These are phyloP conservation scores for Vicia villosa DNA, from an alignment of 306 rosid species.

Conservation along the genomic window DNA sequence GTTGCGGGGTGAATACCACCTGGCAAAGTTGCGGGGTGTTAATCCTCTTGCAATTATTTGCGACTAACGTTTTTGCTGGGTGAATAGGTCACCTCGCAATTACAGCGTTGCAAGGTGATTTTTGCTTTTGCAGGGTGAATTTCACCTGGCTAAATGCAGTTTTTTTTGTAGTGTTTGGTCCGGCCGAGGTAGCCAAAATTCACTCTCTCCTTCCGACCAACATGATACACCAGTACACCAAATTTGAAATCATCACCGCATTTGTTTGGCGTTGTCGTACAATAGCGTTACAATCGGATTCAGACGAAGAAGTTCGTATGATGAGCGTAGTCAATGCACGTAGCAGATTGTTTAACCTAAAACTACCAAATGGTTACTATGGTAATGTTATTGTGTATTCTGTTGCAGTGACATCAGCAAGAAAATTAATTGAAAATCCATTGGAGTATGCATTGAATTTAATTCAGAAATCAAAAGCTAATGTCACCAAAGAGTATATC, in stretches of 20 bases:
- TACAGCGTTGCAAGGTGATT: no score
- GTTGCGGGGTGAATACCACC: no score
- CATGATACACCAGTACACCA: not conserved
- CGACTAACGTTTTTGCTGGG: no score
- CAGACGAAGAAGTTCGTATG: not conserved
- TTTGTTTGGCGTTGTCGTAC: constrained; percentile 1
- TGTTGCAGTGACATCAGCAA: constrained; percentile 42
- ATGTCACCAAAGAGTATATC: constrained; percentile 56
- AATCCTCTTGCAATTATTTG: no score
- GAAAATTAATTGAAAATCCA: constrained; percentile 44
- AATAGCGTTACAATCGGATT: not conserved
- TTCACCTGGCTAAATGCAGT: no score
- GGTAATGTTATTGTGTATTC: constrained; percentile 56
- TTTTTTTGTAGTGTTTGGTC: no score
- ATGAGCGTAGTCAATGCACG: constrained; percentile 36
- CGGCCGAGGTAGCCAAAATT: not conserved
- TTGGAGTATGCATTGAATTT: constrained; percentile 42
- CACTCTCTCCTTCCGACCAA: no score
- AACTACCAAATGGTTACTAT: constrained; percentile 54
- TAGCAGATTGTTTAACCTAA: constrained; percentile 40
- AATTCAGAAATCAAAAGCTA: constrained; percentile 37
- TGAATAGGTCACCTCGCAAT: no score
- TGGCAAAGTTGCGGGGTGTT: no score
- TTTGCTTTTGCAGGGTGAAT: no score
- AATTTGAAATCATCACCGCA: not conserved